Evolutionary conservation across 1,284 basidiomycete genomes (phyloP).

Genomic region (Tilletia walkeri): DNA sequence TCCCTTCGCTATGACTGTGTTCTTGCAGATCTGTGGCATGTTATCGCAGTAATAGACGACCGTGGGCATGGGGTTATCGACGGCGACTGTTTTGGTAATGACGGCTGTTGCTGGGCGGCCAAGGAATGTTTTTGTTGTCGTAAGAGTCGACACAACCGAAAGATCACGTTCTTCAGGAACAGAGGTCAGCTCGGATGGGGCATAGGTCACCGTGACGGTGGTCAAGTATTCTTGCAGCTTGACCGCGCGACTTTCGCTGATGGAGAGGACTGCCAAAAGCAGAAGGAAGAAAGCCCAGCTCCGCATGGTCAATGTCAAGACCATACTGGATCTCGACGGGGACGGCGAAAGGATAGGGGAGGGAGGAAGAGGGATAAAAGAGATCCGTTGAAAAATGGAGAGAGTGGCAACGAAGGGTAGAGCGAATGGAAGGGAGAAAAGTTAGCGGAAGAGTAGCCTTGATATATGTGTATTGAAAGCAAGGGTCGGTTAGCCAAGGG

Average conservation of each 20-base stretch:
- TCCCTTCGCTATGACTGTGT: background rate
- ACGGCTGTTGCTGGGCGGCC: background rate
- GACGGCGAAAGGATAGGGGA: too few species aligned
- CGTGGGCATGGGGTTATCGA: constrained; percentile 1
- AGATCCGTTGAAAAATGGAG: background rate
- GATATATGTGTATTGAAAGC: too few species aligned
- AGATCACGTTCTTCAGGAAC: constrained; percentile 4
- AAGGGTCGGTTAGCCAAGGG: too few species aligned
- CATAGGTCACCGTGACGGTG: constrained; percentile 3
- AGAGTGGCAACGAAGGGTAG: background rate
- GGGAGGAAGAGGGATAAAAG: too few species aligned
- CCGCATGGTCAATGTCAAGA: background rate
- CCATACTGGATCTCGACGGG: too few species aligned
- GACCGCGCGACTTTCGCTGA: background rate
- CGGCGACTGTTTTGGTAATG: background rate
- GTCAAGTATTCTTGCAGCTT: background rate
- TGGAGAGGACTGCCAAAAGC: background rate
- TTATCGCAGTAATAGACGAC: background rate
- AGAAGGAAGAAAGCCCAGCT: background rate
- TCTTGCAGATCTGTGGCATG: background rate
- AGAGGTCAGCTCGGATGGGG: background rate
- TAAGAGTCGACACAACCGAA: background rate
- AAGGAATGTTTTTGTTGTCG: background rate
- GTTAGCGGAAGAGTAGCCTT: background rate
- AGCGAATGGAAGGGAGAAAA: background rate